Evolutionary conservation across 192 early-diverging fungal genomes (phyloP).

Genomic region (Helicostylum pulchrum): DNA sequence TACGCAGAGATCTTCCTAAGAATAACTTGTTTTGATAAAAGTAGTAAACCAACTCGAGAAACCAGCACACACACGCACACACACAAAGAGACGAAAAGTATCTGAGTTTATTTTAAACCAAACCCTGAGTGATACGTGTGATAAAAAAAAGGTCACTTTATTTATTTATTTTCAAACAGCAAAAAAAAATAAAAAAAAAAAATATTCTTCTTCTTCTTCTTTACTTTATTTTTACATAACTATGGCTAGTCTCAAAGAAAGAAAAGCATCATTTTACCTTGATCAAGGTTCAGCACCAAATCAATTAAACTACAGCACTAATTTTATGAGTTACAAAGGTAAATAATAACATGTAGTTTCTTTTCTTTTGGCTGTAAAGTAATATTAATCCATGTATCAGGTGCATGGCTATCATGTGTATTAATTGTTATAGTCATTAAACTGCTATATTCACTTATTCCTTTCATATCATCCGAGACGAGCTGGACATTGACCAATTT

Average conservation of each 20-base stretch:
- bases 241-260: neutral
- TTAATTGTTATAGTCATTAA: constrained; percentile 77
- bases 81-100: too few species aligned
- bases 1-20: too few species aligned
- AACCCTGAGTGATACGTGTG: too few species aligned
- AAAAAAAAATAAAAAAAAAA: too few species aligned
- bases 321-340: constrained; percentile 12
- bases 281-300: constrained; percentile 11
- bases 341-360: neutral
- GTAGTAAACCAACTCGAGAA: too few species aligned
- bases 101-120: too few species aligned
- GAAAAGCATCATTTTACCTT: neutral
- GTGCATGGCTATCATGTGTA: constrained; percentile 90
- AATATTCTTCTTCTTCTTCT: too few species aligned
- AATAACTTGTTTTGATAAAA: too few species aligned
- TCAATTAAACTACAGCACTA: neutral
- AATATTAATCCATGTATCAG: constrained; percentile 41
- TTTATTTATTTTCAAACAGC: too few species aligned
- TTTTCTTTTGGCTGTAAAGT: neutral
- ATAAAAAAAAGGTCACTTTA: too few species aligned
- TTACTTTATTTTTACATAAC: too few species aligned
- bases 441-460: constrained; percentile 76
- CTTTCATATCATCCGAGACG: constrained; percentile 88
- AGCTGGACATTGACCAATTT: constrained; percentile 98
- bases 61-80: too few species aligned